Percentiles rank a stretch among this genome's conserved stretches.
phyloP scores from a whole-genome alignment of 2,329 filamentous ascomycete species.

The Metarhizium guizhouense region DNA sequence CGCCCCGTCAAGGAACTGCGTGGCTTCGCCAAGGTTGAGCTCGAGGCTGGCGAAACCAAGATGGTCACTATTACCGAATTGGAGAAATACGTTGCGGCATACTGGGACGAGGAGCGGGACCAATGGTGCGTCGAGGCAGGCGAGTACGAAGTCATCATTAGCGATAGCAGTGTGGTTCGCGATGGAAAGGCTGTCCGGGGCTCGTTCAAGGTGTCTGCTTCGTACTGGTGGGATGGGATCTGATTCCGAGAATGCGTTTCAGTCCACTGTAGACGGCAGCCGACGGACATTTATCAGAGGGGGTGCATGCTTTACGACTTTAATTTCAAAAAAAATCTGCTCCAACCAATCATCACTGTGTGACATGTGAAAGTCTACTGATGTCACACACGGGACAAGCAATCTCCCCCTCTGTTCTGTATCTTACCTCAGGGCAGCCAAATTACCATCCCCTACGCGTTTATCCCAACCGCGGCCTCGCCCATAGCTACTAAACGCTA shows the following conservation, averaged over 20 bases:
- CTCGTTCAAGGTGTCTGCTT: slow-evolving; percentile 49
- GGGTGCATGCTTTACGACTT: background rate
- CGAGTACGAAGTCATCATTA: slow-evolving; percentile 53
- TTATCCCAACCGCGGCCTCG: background rate
- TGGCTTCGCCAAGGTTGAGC: slow-evolving; percentile 54
- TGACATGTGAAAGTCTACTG: background rate
- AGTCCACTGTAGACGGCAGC: background rate
- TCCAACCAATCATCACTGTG: background rate
- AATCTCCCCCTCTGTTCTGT: too few species aligned
- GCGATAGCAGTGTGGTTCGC: slow-evolving; percentile 43
- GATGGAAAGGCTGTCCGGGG: slow-evolving; percentile 37
- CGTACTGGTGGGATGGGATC: slow-evolving; percentile 48
- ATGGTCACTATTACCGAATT: slow-evolving; percentile 45
- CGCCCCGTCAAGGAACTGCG: slow-evolving; percentile 54
- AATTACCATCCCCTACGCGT: background rate
- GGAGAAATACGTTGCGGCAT: slow-evolving; percentile 58
- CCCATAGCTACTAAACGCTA: background rate
- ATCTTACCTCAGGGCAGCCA: background rate
- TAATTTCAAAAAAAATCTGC: background rate
- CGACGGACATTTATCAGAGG: too few species aligned
- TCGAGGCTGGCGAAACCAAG: slow-evolving; percentile 51
- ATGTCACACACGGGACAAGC: background rate
- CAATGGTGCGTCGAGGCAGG: slow-evolving; percentile 61
- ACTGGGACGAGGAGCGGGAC: slow-evolving; percentile 59
- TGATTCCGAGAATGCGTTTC: background rate